Evolutionary conservation across 1,284 basidiomycete genomes (phyloP).

Genomic region (Sporisorium scitamineum): DNA sequence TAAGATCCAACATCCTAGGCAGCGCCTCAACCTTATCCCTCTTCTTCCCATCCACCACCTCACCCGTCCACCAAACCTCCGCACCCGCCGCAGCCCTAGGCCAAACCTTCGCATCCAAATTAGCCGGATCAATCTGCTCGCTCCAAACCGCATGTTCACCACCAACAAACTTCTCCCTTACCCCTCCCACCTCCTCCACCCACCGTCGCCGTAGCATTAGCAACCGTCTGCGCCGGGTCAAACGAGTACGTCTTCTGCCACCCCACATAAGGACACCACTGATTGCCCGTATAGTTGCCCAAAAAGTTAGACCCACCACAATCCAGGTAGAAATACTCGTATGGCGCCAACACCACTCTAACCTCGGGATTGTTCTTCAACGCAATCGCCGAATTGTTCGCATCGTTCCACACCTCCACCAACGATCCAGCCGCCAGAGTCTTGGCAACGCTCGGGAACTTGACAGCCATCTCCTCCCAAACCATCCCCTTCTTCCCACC

Average conservation of each 20-base stretch:
- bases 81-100: constrained; percentile 82
- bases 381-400: constrained; percentile 75
- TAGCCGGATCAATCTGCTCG: constrained; percentile 79
- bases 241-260: constrained; percentile 76
- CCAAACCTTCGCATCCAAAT: constrained; percentile 80
- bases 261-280: constrained; percentile 72
- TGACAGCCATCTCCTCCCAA: constrained; percentile 75
- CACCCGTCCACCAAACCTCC: constrained; percentile 85
- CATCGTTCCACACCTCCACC: constrained; percentile 80
- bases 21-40: constrained; percentile 76
- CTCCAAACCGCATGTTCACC: constrained; percentile 81
- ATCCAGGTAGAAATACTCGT: constrained; percentile 80
- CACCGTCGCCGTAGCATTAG: constrained; percentile 18
- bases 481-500: constrained; percentile 76
- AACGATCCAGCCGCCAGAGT: constrained; percentile 77
- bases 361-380: constrained; percentile 77
- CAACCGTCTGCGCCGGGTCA: constrained; percentile 73
- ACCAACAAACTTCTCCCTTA: constrained; percentile 75
- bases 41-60: constrained; percentile 54
- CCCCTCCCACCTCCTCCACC: not conserved
- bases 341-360: constrained; percentile 74
- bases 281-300: constrained; percentile 74
- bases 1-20: constrained; percentile 80
- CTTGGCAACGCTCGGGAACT: constrained; percentile 64
- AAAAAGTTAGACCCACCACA: constrained; percentile 82